These are phyloP conservation scores for Rhododendron griersonianum DNA, from an alignment of 148 eudicot genomes.

Conservation along the genomic window DNA sequence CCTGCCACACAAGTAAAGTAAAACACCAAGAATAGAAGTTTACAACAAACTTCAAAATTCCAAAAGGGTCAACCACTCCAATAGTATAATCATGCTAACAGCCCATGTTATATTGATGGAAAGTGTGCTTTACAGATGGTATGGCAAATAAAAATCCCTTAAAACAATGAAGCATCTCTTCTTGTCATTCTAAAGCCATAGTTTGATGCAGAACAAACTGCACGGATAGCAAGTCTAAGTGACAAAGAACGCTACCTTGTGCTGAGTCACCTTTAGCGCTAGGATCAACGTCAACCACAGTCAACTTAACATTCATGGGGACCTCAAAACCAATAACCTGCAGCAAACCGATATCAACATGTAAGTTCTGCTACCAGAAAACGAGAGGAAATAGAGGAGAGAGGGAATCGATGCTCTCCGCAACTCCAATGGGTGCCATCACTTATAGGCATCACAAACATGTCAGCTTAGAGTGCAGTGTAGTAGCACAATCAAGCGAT, in stretches of 20 bases:
- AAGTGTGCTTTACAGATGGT: background rate
- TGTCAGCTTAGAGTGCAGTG: background rate
- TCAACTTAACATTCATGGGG: conserved; percentile 69
- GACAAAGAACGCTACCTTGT: conserved; percentile 49
- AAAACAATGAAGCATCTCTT: background rate
- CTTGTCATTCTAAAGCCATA: background rate
- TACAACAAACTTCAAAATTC: background rate
- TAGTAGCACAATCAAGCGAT: background rate
- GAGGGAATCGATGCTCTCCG: background rate
- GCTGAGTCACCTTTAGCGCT: conserved; percentile 82
- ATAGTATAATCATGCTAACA: background rate
- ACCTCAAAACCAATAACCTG: conserved; percentile 90
- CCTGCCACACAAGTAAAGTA: conserved; percentile 39
- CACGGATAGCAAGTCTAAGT: background rate
- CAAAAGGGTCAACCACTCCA: background rate
- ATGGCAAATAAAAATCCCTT: background rate
- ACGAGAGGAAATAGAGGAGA: background rate
- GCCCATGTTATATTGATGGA: background rate
- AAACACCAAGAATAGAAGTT: background rate
- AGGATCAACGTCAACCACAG: conserved; percentile 76
- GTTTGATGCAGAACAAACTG: background rate
- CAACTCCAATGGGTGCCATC: background rate
- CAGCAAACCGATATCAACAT: conserved; percentile 16
- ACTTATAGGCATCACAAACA: background rate
- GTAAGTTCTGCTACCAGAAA: background rate